Base-by-base conservation (phyloP, 1,284 basidiomycete species). In the Pseudozyma thailandica region DNA sequence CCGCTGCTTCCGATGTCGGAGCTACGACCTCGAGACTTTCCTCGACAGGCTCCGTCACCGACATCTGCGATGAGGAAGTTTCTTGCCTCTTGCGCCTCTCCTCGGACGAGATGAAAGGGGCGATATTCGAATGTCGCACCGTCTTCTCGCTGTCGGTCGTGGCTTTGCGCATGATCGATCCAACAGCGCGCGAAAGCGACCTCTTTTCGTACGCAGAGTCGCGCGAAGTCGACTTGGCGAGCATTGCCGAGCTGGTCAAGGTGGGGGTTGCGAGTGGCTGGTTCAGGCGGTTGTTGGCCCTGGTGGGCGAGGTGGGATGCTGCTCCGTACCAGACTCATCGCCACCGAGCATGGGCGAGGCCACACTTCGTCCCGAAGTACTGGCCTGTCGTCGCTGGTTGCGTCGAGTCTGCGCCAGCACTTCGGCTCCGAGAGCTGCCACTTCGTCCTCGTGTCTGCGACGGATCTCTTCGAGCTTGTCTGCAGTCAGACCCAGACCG, bases 401-500 rank as follows among this genome's bases (percentile, higher is more conserved):
- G 49, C 63, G 60, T 18, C 72, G 76, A 3, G 70, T 72, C 45
- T 74, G 68, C 0, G 72, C 69, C 2, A 82, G 61, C 15, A 74
- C 78, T 35, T 79, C 77, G n/a, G 62, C 75, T 23, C 80, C 79
- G 15, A 82, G 65, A 27, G 79, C 80, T 4, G 58, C 61, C 12
- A 82, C 78, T 44, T 82, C 79, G 35, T 73, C 63, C 45, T 82
- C 78, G 69, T 80, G 74, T 35, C 80, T 70, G 21, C 78, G 64
- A 21, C 75, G 71, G 23, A 80, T 64, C 52, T 78, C 75, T 16
- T 74, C 74, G 7, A 75, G 77, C 43, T 72, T 72, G 27, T 65
- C 58, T 18, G 69, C 66, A 4, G 58, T 61, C 28, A 76, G 60
- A 20, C 57, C 72, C 10, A 68, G 33, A 23, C 72, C 58, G n/a